These are phyloP conservation scores for Calonectria multiphialidica DNA, from an alignment of 2,329 filamentous ascomycete species.

Conservation along the genomic window DNA sequence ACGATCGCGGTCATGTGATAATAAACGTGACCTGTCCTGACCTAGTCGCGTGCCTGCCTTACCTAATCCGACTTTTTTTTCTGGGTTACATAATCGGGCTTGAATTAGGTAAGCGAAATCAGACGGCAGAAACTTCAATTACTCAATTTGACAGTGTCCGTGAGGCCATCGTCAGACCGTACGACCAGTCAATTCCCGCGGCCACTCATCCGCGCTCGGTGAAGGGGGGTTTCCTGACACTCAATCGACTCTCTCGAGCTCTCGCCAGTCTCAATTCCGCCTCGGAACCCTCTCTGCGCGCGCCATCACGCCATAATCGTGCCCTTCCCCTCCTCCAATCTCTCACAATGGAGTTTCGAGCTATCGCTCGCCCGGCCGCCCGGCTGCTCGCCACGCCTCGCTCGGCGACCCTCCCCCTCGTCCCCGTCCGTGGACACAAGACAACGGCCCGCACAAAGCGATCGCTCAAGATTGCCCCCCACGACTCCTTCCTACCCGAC, in stretches of 20 bases:
- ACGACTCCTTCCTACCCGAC: constrained; percentile 68
- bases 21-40: rapidly evolving
- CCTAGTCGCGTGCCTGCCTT: not conserved
- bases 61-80: not conserved
- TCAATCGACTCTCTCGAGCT: constrained; percentile 8
- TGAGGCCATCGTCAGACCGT: constrained; percentile 31
- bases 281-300: not conserved
- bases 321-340: not conserved
- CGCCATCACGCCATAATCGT: constrained; percentile 20
- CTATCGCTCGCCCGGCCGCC: constrained; percentile 50
- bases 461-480: constrained; percentile 69
- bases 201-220: constrained; percentile 37
- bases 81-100: not conserved
- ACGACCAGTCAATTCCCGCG: constrained; percentile 39
- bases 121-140: constrained; percentile 44
- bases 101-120: constrained; percentile 24
- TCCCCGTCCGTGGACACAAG: constrained; percentile 59
- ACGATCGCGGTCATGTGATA: constrained; percentile 29
- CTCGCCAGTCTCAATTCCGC: not conserved
- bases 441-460: constrained; percentile 67
- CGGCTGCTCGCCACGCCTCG: constrained; percentile 46
- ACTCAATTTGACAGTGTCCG: constrained; percentile 31
- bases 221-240: constrained; percentile 25
- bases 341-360: constrained; percentile 50
- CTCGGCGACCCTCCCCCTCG: constrained; percentile 39